Evolutionary conservation across 345 rosid genomes (phyloP), one percentile per base, ranked within the genome.

Genomic region (Linum lewisii): DNA sequence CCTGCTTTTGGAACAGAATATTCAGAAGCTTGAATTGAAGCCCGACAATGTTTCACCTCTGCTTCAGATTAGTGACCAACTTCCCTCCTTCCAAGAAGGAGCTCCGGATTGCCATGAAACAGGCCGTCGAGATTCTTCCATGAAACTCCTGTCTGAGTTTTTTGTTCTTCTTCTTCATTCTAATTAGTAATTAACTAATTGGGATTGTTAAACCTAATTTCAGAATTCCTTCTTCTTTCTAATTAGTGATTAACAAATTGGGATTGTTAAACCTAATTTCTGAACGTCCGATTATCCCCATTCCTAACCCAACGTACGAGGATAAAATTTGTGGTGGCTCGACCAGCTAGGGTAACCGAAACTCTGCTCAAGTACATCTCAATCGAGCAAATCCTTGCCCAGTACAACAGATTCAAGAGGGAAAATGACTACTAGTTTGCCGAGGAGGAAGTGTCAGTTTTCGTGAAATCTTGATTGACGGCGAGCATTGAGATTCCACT

Each of bases 1-100:
- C 24, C 92, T 82, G 78, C 67, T 81, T 67, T 83, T 90, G 97
- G 97, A 90, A 76, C 79, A 76, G 70, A 92, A 87, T 24, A 87
- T 90, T 61, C 66, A 78, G 61, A 82, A 79, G 82, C 93, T 90
- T 45, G 76, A 81, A 63, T 63, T 90, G 64, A 87, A 68, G 72
- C 95, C 97, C 32, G 82, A 85, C 18, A 92, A 95, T 51, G 78
- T 81, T 10, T 72, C 90, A 8, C 87, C 87, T 59, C 65, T 90
- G 74, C 90, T 90, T 25, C 97, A 87, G 69, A 82, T 90, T 65
- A 84, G 82, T 59, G 97, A 90, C 61, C 65, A 87, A 85, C 66
- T 67, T 88, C 0, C 83, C 82, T 44, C 71, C 83, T 7, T 63
- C 84, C 0, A 87, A 78, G 75, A 90, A 83, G 62, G 88, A 90